These are phyloP conservation scores for Daldinia grandis DNA, from an alignment of 495 filamentous ascomycete genomes.

Conservation along the genomic window DNA sequence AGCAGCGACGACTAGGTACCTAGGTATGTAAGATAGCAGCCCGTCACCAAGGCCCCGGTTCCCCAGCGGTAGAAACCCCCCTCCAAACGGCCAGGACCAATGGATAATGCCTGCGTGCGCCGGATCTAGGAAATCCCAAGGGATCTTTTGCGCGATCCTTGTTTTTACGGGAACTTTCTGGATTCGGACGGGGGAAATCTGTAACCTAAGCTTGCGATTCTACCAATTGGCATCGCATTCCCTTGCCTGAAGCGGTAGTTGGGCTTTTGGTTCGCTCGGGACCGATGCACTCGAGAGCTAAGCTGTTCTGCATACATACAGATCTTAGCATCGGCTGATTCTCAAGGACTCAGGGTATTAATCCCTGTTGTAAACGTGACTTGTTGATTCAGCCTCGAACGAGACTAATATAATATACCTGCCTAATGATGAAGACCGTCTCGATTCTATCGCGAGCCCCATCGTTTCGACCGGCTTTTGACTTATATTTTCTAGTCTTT, in stretches of 20 bases:
- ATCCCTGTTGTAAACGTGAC: slow-evolving; percentile 2
- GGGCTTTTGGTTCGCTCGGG: slow-evolving; percentile 14
- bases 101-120: slow-evolving; percentile 23
- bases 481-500: neutral
- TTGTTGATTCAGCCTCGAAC: neutral
- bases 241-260: neutral
- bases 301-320: neutral
- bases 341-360: neutral
- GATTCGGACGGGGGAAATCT: slow-evolving; percentile 9
- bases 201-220: slow-evolving; percentile 6
- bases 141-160: slow-evolving; percentile 19
- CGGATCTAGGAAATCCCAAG: slow-evolving; percentile 24
- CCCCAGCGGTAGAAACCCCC: neutral
- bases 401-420: slow-evolving; percentile 17
- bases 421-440: neutral
- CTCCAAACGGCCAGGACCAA: slow-evolving; percentile 11
- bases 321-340: slow-evolving; percentile 17
- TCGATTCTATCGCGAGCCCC: neutral
- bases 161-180: neutral
- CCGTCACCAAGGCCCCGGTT: too few species aligned
- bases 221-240: slow-evolving; percentile 16
- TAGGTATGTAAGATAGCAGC: too few species aligned
- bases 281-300: slow-evolving; percentile 18
- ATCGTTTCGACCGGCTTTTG: neutral
- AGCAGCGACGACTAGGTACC: neutral